Base-by-base conservation (phyloP, 768 basidiomycete species). In the Hericium rajendrae region DNA sequence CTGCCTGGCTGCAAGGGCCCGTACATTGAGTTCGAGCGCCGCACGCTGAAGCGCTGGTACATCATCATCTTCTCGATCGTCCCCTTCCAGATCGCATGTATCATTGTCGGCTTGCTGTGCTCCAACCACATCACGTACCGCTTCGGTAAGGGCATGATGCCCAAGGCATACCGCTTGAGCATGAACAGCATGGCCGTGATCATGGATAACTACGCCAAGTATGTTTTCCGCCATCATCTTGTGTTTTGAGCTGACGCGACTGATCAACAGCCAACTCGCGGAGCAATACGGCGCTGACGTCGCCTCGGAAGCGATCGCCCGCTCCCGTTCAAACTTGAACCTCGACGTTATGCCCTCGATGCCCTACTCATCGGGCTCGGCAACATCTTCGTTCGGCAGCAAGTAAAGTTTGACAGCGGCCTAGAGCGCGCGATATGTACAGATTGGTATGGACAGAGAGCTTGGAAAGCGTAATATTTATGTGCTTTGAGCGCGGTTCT, bases 141-240 rank as follows among this genome's bases (percentile, higher is more conserved):
- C 53, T 91, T 91, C 68, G 88, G 88, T 10, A 91, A 91, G 74
- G 89, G 90, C 58, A 84, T 91, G 82, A 89, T 86, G 78, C 89
- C 88, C 57, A 87, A 88, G 74, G 82, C 85, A 13, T 91, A 92
- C 69, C 76, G 88, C 38, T 75, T 91, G 48, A 84, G 83, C 71
- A 72, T 81, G 76, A 78, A 76, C 58, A 84, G 80, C 59, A 87
- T 91, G 84, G 86, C 85, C 3, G 77, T 87, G 54, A 88, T 92
- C 67, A 85, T 91, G 85, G 89, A 92, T 61, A 84, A 85, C 58
- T 91, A 89, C 67, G 87, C 86, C 18, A 84, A 76, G 88, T 89
- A 60, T 37, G 77, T 73, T 24, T 59, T 9, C 11, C 32, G 56
- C 32, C 32, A 8, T 32, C 32, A 28, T 60, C 16, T 53, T 48